Conservation (phyloP, 495 filamentous ascomycete species). For the Aspergillus funiculosus region DNA sequence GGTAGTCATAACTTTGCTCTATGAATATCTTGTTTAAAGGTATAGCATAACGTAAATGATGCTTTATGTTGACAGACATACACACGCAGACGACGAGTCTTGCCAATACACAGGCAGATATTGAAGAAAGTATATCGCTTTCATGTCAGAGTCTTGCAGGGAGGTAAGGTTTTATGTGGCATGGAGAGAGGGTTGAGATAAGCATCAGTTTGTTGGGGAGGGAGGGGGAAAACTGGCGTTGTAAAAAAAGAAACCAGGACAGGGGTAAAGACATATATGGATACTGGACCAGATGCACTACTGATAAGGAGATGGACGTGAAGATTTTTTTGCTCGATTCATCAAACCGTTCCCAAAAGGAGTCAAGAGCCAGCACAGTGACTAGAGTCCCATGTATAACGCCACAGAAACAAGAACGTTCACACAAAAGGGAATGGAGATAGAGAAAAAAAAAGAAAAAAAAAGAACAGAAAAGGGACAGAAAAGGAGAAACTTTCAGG, state of each 20-base stretch:
- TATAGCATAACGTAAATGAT: no score
- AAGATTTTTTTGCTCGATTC: constrained; percentile 19
- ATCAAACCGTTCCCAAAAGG: constrained; percentile 19
- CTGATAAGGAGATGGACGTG: constrained; percentile 11
- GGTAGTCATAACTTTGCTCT: no score
- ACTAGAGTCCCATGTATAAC: constrained; percentile 12
- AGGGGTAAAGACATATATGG: constrained; percentile 4
- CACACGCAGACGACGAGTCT: no score
- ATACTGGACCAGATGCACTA: constrained; percentile 6
- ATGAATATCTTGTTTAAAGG: no score
- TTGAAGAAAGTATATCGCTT: no score
- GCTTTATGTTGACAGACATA: no score
- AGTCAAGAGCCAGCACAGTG: constrained; percentile 6
- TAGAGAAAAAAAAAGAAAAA: constrained; percentile 6
- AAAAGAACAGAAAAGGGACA: constrained; percentile 5
- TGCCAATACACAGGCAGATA: no score
- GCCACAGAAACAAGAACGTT: constrained; percentile 10
- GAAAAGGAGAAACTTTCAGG: background rate
- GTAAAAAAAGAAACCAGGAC: background rate
- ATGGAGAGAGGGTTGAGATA: no score
- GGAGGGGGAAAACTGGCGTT: background rate
- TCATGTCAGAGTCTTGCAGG: no score
- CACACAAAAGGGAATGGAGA: constrained; percentile 7
- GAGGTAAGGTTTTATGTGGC: no score
- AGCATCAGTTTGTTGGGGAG: no score